phyloP scores from a whole-genome alignment of 768 basidiomycete species.

The Trametes villosa region DNA sequence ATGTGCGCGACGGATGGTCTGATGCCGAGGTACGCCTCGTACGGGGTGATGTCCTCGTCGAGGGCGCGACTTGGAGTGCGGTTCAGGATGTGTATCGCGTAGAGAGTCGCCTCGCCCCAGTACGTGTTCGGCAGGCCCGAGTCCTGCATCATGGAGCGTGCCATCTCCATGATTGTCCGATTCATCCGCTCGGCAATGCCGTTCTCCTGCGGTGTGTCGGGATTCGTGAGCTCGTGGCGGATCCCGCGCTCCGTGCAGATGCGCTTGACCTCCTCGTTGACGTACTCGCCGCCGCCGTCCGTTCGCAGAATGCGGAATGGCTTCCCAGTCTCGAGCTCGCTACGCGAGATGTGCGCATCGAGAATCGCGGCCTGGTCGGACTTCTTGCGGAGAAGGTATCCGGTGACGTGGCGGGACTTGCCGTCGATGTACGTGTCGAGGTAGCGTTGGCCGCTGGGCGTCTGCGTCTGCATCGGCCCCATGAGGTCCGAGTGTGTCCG shows the following conservation, averaged over 20 bases:
- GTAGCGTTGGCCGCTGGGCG: too few species aligned
- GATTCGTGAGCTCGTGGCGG: conserved; percentile 30
- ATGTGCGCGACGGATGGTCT: too few species aligned
- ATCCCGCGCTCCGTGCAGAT: conserved; percentile 4
- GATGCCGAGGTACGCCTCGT: conserved; percentile 21
- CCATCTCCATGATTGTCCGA: conserved; percentile 34
- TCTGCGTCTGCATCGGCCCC: conserved; percentile 36
- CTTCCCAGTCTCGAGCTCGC: conserved; percentile 32
- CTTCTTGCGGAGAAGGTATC: too few species aligned
- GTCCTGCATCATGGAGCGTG: conserved; percentile 1
- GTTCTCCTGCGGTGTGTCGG: conserved; percentile 43
- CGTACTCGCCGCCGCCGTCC: conserved; percentile 33
- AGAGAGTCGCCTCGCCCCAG: conserved; percentile 10
- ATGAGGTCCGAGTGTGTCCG: conserved; percentile 38
- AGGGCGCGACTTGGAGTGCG: not conserved
- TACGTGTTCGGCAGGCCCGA: not conserved
- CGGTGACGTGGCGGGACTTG: too few species aligned
- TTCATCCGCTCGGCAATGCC: conserved; percentile 43
- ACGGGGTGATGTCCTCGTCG: not conserved
- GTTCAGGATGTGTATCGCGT: conserved; percentile 13
- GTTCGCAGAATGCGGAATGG: conserved; percentile 22
- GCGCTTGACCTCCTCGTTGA: conserved; percentile 13
- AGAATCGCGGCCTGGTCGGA: too few species aligned
- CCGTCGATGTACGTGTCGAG: too few species aligned
- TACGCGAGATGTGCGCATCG: not conserved